Evolutionary conservation across 129 eudicot genomes (phyloP).

Genomic region (Calendula officinalis): DNA sequence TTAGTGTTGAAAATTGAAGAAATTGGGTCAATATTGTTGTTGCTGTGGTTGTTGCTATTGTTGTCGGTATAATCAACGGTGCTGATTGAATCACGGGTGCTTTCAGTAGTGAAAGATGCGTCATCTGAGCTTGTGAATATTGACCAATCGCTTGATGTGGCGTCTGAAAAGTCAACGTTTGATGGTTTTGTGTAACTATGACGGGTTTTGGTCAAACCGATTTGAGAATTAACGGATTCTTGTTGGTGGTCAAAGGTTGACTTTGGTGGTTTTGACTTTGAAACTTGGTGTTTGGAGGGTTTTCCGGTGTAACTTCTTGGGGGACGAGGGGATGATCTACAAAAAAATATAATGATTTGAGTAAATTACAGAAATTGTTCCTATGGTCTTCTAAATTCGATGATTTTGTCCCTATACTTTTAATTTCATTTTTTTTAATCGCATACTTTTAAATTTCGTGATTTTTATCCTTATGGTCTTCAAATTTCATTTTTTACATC

Average conservation of each 20-base stretch:
- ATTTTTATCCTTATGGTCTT: too few relatives aligned
- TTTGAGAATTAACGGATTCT: conserved; percentile 26
- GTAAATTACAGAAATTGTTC: not conserved
- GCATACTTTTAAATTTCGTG: too few relatives aligned
- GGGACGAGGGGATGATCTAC: conserved; percentile 74
- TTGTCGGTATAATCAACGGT: conserved; percentile 61
- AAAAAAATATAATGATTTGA: not conserved
- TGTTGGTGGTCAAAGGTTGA: conserved; percentile 38
- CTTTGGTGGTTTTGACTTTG: conserved; percentile 47
- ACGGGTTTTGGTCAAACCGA: conserved; percentile 29
- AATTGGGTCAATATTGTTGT: conserved; percentile 52
- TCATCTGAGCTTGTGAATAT: conserved; percentile 88
- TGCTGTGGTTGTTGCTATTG: conserved; percentile 36
- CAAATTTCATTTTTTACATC: too few relatives aligned
- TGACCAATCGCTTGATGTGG: conserved; percentile 88
- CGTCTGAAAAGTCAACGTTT: conserved; percentile 56
- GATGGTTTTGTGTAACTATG: conserved; percentile 33
- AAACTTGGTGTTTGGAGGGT: conserved; percentile 35
- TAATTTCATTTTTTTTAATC: too few relatives aligned
- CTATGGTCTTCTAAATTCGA: too few relatives aligned
- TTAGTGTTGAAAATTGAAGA: conserved; percentile 56
- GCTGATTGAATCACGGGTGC: conserved; percentile 92
- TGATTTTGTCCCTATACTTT: too few relatives aligned
- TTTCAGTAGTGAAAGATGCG: conserved; percentile 90
- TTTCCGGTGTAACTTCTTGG: conserved; percentile 34